Conservation (phyloP, 495 filamentous ascomycete genomes). For the Aspergillus affinis region DNA sequence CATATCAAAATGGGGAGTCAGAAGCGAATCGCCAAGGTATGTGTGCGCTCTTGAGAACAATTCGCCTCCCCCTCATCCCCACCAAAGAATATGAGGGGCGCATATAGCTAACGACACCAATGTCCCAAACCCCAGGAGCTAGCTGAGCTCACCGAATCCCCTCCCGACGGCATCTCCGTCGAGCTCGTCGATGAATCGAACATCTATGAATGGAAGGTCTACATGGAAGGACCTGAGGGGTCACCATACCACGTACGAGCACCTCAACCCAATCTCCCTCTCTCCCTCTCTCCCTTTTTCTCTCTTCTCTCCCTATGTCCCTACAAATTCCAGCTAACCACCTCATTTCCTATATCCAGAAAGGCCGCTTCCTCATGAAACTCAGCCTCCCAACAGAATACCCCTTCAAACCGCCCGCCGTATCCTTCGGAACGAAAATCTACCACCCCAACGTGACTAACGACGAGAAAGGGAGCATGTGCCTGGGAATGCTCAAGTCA, state of each 20-base stretch:
- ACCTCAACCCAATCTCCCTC: neutral
- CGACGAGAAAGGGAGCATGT: slow-evolving; percentile 90
- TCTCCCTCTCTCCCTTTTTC: too few relatives aligned
- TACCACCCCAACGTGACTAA: slow-evolving; percentile 98
- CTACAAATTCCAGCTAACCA: too few relatives aligned
- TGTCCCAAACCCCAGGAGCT: slow-evolving; percentile 58
- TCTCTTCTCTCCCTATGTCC: too few relatives aligned
- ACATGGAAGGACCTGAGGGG: slow-evolving; percentile 69
- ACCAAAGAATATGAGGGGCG: neutral
- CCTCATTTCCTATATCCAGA: too few relatives aligned
- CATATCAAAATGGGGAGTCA: slow-evolving; percentile 45
- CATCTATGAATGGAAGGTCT: slow-evolving; percentile 80
- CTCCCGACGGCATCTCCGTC: slow-evolving; percentile 66
- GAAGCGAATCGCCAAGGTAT: slow-evolving; percentile 64
- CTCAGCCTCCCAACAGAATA: slow-evolving; percentile 81
- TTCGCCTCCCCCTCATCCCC: neutral
- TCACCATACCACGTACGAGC: slow-evolving; percentile 68
- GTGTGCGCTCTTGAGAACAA: slow-evolving; percentile 1
- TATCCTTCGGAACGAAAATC: slow-evolving; percentile 91
- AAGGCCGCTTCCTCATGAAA: slow-evolving; percentile 75
- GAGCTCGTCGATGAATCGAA: slow-evolving; percentile 66
- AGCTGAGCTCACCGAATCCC: slow-evolving; percentile 60
- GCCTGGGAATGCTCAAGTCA: slow-evolving; percentile 78
- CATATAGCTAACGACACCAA: slow-evolving; percentile 12
- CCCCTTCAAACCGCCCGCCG: slow-evolving; percentile 88